Evolutionary conservation across 306 rosid species (phyloP), one percentile per base, ranked within the genome.

Genomic region (Inga oerstediana): DNA sequence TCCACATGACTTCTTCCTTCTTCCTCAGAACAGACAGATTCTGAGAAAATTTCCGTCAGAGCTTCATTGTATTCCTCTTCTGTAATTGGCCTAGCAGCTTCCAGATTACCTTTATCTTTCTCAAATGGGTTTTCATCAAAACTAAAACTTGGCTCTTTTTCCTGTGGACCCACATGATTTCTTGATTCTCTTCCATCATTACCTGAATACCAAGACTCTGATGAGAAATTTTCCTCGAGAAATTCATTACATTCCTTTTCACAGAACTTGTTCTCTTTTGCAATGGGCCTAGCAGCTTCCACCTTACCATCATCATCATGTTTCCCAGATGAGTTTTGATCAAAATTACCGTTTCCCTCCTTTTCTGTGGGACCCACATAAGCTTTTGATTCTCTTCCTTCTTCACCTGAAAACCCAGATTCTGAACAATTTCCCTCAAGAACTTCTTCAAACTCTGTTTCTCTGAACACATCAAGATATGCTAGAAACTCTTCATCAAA

Each of bases 401-500:
- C 71, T 32, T 32, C 71, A 30, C 43, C 44, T 65, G 71, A 15
- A 34, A 5, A 65, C n/a, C n/a, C 41, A 15, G 43, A 65, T 32
- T 65, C 71, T 14, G 71, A 32, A 65, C 43, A 32, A 14, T 15
- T 51, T 76, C 81, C 86, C 35, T 77, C 72, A 58, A 74, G 68
- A 51, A 51, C 80, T 5, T 76, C 84, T 65, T 89, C 83, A 2
- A 69, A 5, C 7, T 16, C 79, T 12, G 88, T 70, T 0, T 83
- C 79, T 35, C 88, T 91, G 54, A 91, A 90, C 81, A 91, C 86
- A 48, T 87, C 85, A 68, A 85, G 84, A 77, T 86, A 91, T 15
- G 87, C 92, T 76, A 85, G 92, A 68, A 87, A 70, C 86, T 88
- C 92, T 70, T 85, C 93, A 30, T 85, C 92, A 30, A 88, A 58